phyloP scores from a whole-genome alignment of 2,329 filamentous ascomycete genomes.

The Colletotrichum eremochloae region DNA sequence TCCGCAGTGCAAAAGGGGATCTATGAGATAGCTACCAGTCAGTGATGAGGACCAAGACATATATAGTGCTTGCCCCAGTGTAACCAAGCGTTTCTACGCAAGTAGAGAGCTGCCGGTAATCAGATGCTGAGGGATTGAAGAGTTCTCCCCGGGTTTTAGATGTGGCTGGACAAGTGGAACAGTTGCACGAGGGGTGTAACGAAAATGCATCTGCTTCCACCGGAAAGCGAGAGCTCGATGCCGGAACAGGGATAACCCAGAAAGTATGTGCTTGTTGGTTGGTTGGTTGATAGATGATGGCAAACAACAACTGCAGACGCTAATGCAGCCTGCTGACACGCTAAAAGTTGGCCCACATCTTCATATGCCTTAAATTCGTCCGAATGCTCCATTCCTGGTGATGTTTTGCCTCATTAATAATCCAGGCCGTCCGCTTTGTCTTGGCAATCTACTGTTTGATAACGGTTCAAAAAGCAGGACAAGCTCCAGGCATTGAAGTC shows the following conservation, averaged over 20 bases:
- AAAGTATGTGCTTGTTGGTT: neutral
- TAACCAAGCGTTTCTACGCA: too few species aligned
- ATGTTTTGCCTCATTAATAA: constrained; percentile 24
- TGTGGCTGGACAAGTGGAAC: neutral
- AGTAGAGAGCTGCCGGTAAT: neutral
- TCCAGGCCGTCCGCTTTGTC: neutral
- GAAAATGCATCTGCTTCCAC: neutral
- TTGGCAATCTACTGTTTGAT: neutral
- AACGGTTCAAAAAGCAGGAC: neutral
- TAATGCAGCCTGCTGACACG: constrained; percentile 40
- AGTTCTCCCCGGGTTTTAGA: neutral
- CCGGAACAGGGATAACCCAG: neutral
- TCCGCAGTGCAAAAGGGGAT: neutral
- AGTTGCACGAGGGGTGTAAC: neutral
- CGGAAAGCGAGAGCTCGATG: constrained; percentile 14
- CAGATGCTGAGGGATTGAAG: neutral
- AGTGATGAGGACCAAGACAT: too few species aligned
- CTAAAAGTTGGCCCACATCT: constrained; percentile 1
- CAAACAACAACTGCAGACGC: constrained; percentile 20
- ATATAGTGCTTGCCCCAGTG: neutral
- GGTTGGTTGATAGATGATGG: constrained; percentile 9
- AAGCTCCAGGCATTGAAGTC: neutral
- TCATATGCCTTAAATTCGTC: constrained; percentile 17
- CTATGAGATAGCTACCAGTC: fast-evolving
- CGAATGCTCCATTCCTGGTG: neutral